phyloP scores from a whole-genome alignment of 306 rosid genomes.

The Lathyrus aphaca region DNA sequence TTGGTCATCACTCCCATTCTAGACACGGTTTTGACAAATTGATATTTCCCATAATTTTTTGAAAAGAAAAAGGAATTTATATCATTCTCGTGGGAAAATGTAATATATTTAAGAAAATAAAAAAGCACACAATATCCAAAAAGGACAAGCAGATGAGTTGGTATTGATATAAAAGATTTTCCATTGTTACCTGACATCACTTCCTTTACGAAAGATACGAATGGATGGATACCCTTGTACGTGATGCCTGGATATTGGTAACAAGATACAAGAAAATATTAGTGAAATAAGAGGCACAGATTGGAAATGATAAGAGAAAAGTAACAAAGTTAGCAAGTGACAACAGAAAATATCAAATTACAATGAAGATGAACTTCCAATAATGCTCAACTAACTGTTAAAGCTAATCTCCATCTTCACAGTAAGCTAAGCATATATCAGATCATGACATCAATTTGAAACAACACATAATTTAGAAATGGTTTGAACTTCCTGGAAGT shows the following conservation, averaged over 20 bases:
- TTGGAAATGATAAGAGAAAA: slow-evolving; percentile 28
- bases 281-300: no score
- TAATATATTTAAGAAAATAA: slow-evolving; percentile 17
- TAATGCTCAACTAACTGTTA: slow-evolving; percentile 27
- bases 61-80: not conserved
- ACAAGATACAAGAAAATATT: no score
- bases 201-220: slow-evolving; percentile 97
- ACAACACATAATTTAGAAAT: slow-evolving; percentile 7
- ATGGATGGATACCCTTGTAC: slow-evolving; percentile 98
- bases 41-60: not conserved
- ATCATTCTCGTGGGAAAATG: slow-evolving; percentile 10
- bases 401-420: slow-evolving; percentile 24
- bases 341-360: slow-evolving; percentile 27
- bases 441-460: slow-evolving; percentile 21
- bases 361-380: slow-evolving; percentile 37
- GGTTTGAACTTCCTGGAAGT: not conserved
- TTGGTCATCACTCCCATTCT: slow-evolving; percentile 22
- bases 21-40: not conserved
- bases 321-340: slow-evolving; percentile 21
- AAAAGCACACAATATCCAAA: slow-evolving; percentile 5
- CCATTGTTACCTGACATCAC: slow-evolving; percentile 74
- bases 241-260: slow-evolving; percentile 87
- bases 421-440: slow-evolving; percentile 26
- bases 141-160: not conserved
- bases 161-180: not conserved